Conservation (phyloP, 1,284 basidiomycete species). For the Mycena citricolor region DNA sequence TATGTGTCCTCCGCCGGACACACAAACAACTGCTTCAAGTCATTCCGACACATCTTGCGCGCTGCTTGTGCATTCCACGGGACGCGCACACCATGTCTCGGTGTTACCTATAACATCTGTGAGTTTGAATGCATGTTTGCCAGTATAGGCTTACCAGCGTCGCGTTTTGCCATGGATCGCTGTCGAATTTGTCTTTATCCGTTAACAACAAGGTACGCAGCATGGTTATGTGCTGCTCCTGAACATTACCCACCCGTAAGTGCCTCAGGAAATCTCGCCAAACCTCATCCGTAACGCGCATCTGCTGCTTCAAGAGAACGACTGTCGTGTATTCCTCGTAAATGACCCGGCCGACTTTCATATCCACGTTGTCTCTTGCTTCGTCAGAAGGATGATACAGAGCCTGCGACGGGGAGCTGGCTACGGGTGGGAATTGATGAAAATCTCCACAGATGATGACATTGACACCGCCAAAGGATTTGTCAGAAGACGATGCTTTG, state of each 20-base stretch:
- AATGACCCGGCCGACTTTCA: slow-evolving; percentile 29
- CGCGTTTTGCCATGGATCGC: slow-evolving; percentile 30
- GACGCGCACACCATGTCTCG: slow-evolving; percentile 7
- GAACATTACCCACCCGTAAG: slow-evolving; percentile 30
- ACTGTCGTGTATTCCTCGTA: slow-evolving; percentile 38
- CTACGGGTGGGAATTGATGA: slow-evolving; percentile 43
- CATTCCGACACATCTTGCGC: slow-evolving; percentile 1
- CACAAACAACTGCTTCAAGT: background rate
- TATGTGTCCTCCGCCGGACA: slow-evolving; percentile 6
- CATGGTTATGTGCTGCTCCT: slow-evolving; percentile 32
- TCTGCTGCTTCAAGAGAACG: slow-evolving; percentile 37
- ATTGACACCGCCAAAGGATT: slow-evolving; percentile 37
- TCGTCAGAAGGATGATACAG: slow-evolving; percentile 25
- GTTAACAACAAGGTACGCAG: slow-evolving; percentile 29
- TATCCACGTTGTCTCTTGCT: slow-evolving; percentile 6
- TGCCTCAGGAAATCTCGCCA: slow-evolving; percentile 37
- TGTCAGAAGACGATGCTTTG: slow-evolving; percentile 14
- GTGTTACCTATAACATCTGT: slow-evolving; percentile 25
- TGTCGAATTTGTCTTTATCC: slow-evolving; percentile 22
- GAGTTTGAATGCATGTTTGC: slow-evolving; percentile 6
- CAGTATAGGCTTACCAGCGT: no score
- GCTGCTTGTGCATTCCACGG: slow-evolving; percentile 7
- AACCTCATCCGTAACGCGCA: slow-evolving; percentile 31
- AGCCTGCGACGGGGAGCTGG: slow-evolving; percentile 14
- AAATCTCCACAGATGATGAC: slow-evolving; percentile 40